phyloP scores from a whole-genome alignment of 805 yeast genomes.

The Wickerhamiella dianesei region DNA sequence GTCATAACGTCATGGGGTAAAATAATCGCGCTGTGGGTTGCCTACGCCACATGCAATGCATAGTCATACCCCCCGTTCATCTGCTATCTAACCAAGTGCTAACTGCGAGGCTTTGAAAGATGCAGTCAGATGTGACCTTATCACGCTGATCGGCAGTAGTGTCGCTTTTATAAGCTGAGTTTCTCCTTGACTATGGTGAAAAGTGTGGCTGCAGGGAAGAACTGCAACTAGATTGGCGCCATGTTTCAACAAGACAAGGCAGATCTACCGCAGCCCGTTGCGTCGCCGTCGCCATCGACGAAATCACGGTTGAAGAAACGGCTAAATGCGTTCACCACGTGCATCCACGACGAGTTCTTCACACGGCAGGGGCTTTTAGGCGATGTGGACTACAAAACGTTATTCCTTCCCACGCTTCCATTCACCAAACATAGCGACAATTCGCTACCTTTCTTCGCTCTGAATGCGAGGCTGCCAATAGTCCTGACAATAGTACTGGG shows the following conservation, averaged over 20 bases:
- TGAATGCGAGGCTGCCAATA: conserved; percentile 65
- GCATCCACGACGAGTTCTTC: conserved; percentile 28
- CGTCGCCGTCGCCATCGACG: background rate
- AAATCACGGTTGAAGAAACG: background rate
- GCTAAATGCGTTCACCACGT: background rate
- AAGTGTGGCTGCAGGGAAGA: too few relatives aligned
- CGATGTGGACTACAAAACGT: conserved; percentile 67
- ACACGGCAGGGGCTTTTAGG: conserved; percentile 70
- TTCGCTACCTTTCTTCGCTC: conserved; percentile 43
- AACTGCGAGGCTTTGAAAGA: too few relatives aligned
- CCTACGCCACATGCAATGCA: too few relatives aligned
- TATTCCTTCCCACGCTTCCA: conserved; percentile 72
- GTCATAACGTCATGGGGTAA: too few relatives aligned
- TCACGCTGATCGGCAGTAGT: too few relatives aligned
- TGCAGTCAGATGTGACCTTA: too few relatives aligned
- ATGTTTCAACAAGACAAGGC: background rate
- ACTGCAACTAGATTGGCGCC: too few relatives aligned
- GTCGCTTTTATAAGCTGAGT: too few relatives aligned
- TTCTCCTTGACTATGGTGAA: too few relatives aligned
- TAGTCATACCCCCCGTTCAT: too few relatives aligned
- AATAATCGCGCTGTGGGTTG: too few relatives aligned
- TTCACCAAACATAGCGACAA: conserved; percentile 41
- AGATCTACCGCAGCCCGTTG: background rate
- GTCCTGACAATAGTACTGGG: conserved; percentile 63
- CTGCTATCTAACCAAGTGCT: too few relatives aligned